A percentile compares a stretch with the other conserved stretches of the same genome.
phyloP scores from a whole-genome alignment of 352 stramenopile genomes.

The Globisporangium paroecandrum region DNA sequence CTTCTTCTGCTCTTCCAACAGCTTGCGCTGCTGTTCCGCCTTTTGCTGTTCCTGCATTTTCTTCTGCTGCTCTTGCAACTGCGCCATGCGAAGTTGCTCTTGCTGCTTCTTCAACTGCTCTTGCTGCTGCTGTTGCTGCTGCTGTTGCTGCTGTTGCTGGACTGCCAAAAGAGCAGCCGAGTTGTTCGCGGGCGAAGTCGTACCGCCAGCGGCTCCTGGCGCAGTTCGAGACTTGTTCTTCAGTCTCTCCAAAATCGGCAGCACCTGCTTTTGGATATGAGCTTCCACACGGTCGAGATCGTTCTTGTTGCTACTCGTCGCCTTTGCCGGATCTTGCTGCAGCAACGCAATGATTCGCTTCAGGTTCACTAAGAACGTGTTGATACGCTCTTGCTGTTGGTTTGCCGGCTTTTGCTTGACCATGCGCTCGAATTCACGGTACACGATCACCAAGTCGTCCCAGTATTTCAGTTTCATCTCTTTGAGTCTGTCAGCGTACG shows the following conservation, averaged over 20 bases:
- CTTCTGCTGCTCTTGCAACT: conserved; percentile 68
- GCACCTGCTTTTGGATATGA: conserved; percentile 81
- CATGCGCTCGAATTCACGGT: conserved; percentile 83
- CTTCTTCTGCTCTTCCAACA: conserved; percentile 68
- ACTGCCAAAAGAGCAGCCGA: conserved; percentile 4
- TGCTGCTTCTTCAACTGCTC: conserved; percentile 67
- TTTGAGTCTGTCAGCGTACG: conserved; percentile 69
- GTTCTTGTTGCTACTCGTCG: conserved; percentile 72
- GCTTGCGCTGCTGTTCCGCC: conserved; percentile 55
- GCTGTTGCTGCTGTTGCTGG: conserved; percentile 22
- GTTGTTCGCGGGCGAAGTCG: conserved; percentile 13
- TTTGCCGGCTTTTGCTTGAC: conserved; percentile 78
- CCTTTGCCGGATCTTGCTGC: conserved; percentile 77
- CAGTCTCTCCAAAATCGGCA: conserved; percentile 70
- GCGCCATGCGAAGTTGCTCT: conserved; percentile 46
- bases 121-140: conserved; percentile 39
- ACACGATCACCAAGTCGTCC: conserved; percentile 80
- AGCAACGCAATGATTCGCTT: conserved; percentile 79
- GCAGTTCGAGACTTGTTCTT: conserved; percentile 65
- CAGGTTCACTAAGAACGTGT: conserved; percentile 75
- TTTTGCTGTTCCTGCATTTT: conserved; percentile 68
- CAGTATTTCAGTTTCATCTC: conserved; percentile 82
- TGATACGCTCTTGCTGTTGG: conserved; percentile 79
- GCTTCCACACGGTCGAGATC: conserved; percentile 78
- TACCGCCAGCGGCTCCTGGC: conserved; percentile 15